Conservation (phyloP, 2,329 filamentous ascomycete genomes). For the Fusarium sp. region DNA sequence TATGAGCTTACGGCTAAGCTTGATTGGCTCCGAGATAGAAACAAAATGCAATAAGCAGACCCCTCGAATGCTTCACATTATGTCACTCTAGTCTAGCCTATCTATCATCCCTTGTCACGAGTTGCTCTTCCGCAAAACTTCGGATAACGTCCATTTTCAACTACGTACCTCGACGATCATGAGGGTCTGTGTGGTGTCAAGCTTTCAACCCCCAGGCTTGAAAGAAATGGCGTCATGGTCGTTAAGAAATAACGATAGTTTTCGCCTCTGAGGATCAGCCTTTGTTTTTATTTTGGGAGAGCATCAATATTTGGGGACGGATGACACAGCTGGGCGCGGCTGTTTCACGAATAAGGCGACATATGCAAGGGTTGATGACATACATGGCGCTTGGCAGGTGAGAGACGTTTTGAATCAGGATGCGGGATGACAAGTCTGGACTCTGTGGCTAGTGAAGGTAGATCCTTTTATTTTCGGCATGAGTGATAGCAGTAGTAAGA, state of each 20-base stretch:
- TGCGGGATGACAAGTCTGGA: background rate
- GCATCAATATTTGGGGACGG: background rate
- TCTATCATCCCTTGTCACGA: background rate
- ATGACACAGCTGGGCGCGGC: slow-evolving; percentile 1
- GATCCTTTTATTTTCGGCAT: background rate
- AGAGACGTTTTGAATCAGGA: background rate
- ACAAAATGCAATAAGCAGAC: background rate
- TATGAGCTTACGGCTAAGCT: background rate
- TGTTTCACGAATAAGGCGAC: slow-evolving; percentile 18
- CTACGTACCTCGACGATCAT: slow-evolving; percentile 3
- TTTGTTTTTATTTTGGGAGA: background rate
- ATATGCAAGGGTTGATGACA: slow-evolving; percentile 28
- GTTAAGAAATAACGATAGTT: background rate
- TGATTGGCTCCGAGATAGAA: background rate
- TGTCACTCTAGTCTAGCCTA: background rate
- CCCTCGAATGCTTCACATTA: background rate
- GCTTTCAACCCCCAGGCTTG: background rate
- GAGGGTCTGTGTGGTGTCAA: slow-evolving; percentile 2
- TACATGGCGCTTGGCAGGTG: slow-evolving; percentile 10
- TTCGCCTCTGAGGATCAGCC: background rate
- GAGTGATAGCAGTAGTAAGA: background rate
- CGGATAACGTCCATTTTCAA: background rate
- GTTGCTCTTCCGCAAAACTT: background rate
- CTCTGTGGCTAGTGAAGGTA: background rate
- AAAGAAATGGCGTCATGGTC: background rate